phyloP scores from a whole-genome alignment of 2,329 filamentous ascomycete species.

The Ceratocystis albifundus region DNA sequence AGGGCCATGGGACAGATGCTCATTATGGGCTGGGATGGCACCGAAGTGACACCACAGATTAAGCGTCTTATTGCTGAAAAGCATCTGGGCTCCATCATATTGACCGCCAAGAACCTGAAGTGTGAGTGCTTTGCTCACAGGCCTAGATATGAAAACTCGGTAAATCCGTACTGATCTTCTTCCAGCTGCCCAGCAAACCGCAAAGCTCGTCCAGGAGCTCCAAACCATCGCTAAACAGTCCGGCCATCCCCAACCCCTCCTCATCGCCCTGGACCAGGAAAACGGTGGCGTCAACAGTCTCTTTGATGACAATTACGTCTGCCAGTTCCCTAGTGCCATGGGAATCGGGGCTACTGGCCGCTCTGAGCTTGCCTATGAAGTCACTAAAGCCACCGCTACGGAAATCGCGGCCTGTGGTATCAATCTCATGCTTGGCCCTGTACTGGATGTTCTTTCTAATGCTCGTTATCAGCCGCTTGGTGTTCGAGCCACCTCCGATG shows the following conservation, averaged over 20 bases:
- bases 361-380: constrained; percentile 71
- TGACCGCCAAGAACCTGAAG: constrained; percentile 77
- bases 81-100: constrained; percentile 75
- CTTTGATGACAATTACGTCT: constrained; percentile 90
- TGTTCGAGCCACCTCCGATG: constrained; percentile 79
- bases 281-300: constrained; percentile 97
- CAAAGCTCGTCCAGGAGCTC: constrained; percentile 75
- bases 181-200: constrained; percentile 79
- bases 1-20: constrained; percentile 65
- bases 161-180: not conserved
- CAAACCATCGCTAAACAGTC: constrained; percentile 86
- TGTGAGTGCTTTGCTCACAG: constrained; percentile 40
- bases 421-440: constrained; percentile 89
- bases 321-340: constrained; percentile 95
- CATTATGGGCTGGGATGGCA: constrained; percentile 79
- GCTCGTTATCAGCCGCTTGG: constrained; percentile 82
- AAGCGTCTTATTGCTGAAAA: constrained; percentile 68
- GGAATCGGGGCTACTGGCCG: constrained; percentile 86
- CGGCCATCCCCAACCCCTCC: constrained; percentile 75
- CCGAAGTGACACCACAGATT: constrained; percentile 72
- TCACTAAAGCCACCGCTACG: constrained; percentile 85
- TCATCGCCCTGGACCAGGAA: constrained; percentile 91
- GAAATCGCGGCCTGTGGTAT: constrained; percentile 88
- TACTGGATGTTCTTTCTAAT: constrained; percentile 88
- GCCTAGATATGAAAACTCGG: constrained; percentile 10